phyloP scores from a whole-genome alignment of 495 filamentous ascomycete species.

The Neurospora sp. region DNA sequence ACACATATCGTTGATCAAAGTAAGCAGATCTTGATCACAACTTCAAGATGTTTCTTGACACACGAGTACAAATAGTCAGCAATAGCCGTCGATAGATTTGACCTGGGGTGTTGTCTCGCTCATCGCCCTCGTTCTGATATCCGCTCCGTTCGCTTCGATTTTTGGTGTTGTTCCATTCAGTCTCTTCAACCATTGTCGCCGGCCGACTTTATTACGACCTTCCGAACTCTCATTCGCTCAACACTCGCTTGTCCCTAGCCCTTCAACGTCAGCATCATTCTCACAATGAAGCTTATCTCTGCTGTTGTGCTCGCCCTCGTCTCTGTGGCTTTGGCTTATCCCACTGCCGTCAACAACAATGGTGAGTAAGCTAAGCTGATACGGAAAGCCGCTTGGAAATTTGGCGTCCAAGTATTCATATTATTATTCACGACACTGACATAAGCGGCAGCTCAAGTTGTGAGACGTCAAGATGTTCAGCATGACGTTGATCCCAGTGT shows the following conservation, averaged over 20 bases:
- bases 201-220: slow-evolving; percentile 32
- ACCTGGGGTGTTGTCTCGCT: slow-evolving; percentile 10
- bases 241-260: not conserved
- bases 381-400: not conserved
- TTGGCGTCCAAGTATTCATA: not conserved
- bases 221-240: slow-evolving; percentile 1
- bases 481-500: slow-evolving; percentile 15
- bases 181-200: slow-evolving; percentile 27
- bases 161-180: slow-evolving; percentile 3
- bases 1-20: slow-evolving; percentile 17
- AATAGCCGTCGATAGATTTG: slow-evolving; percentile 5
- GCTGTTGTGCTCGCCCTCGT: slow-evolving; percentile 36
- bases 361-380: slow-evolving; percentile 17
- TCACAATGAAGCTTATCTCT: slow-evolving; percentile 44
- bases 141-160: slow-evolving; percentile 16
- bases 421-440: not conserved
- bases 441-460: slow-evolving; percentile 5
- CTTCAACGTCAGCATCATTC: slow-evolving; percentile 12
- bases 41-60: slow-evolving; percentile 4
- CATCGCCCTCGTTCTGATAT: slow-evolving; percentile 13
- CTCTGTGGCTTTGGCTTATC: slow-evolving; percentile 35
- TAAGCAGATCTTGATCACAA: slow-evolving; percentile 15
- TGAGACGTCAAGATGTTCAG: slow-evolving; percentile 21
- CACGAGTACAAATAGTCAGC: slow-evolving; percentile 26
- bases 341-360: slow-evolving; percentile 14